Evolutionary conservation across 176 grass and related monocot species (phyloP).

Genomic region (Paspalum vaginatum): DNA sequence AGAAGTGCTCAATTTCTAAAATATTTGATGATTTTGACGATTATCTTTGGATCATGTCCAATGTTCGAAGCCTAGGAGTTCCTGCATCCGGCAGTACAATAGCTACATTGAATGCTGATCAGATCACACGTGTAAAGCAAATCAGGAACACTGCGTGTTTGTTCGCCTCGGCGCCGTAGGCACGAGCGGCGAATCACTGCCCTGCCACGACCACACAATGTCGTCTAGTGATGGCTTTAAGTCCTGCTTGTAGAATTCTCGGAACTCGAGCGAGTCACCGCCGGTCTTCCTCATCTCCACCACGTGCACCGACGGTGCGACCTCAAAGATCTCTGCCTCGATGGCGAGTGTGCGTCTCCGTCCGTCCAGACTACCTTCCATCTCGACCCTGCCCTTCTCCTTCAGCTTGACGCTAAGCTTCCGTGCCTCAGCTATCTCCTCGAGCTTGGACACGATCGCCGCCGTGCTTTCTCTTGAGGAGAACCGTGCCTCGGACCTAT

Average conservation of each 20-base stretch:
- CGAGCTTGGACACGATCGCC: constrained; percentile 70
- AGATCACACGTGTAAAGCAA: background rate
- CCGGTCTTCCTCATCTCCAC: constrained; percentile 90
- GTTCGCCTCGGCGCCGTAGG: background rate
- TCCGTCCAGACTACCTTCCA: constrained; percentile 75
- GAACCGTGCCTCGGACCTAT: constrained; percentile 71
- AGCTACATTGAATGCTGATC: background rate
- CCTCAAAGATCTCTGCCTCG: constrained; percentile 80
- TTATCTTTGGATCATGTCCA: too few relatives aligned
- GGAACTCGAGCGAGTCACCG: constrained; percentile 70
- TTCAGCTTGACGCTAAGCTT: constrained; percentile 54
- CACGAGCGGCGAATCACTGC: constrained; percentile 22
- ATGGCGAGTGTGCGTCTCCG: constrained; percentile 68
- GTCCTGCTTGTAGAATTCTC: constrained; percentile 77
- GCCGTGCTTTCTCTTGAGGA: constrained; percentile 48
- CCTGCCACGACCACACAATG: constrained; percentile 56
- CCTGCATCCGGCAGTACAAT: background rate
- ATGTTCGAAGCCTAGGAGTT: too few relatives aligned
- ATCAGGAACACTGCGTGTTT: background rate
- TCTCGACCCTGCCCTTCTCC: constrained; percentile 66
- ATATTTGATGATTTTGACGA: too few relatives aligned
- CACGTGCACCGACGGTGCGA: constrained; percentile 74
- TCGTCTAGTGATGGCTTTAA: constrained; percentile 65
- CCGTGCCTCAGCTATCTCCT: constrained; percentile 72
- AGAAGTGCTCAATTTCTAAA: too few relatives aligned